Evolutionary conservation across 2,329 filamentous ascomycete genomes (phyloP).

Genomic region (Pseudofabraea citricarpa): DNA sequence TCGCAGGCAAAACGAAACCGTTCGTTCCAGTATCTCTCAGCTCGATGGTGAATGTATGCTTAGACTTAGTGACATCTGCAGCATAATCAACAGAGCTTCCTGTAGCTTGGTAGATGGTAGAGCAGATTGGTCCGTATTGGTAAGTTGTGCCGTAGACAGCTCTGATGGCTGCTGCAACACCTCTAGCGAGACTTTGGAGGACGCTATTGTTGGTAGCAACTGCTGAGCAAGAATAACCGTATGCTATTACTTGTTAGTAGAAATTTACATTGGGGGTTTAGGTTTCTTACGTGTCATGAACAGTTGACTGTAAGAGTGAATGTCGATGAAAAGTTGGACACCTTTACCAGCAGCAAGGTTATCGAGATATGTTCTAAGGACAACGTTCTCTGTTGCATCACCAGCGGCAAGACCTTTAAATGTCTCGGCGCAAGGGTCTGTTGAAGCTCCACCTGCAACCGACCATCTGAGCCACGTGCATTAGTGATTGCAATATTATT

Average conservation of each 20-base stretch:
- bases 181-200: conserved; percentile 43
- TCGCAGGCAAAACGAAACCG: conserved; percentile 44
- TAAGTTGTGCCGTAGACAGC: conserved; percentile 45
- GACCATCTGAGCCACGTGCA: conserved; percentile 42
- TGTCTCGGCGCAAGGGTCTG: conserved; percentile 44
- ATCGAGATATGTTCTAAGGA: conserved; percentile 42
- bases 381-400: conserved; percentile 47
- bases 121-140: conserved; percentile 45
- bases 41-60: conserved; percentile 39
- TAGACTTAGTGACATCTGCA: conserved; percentile 30
- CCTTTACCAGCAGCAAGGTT: conserved; percentile 38
- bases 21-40: conserved; percentile 41
- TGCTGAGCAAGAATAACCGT: conserved; percentile 53
- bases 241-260: conserved; percentile 29
- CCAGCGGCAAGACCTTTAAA: conserved; percentile 37
- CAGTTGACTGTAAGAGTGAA: conserved; percentile 59
- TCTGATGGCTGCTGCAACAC: conserved; percentile 47
- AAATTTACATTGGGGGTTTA: conserved; percentile 1
- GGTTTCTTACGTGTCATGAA: conserved; percentile 40
- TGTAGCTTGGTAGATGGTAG: conserved; percentile 54
- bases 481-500: conserved; percentile 7
- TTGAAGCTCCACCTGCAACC: conserved; percentile 40
- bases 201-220: conserved; percentile 40
- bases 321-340: conserved; percentile 59
- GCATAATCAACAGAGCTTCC: conserved; percentile 41